Base-by-base conservation (phyloP, 768 basidiomycete species). In the Amanita fuliginea region DNA sequence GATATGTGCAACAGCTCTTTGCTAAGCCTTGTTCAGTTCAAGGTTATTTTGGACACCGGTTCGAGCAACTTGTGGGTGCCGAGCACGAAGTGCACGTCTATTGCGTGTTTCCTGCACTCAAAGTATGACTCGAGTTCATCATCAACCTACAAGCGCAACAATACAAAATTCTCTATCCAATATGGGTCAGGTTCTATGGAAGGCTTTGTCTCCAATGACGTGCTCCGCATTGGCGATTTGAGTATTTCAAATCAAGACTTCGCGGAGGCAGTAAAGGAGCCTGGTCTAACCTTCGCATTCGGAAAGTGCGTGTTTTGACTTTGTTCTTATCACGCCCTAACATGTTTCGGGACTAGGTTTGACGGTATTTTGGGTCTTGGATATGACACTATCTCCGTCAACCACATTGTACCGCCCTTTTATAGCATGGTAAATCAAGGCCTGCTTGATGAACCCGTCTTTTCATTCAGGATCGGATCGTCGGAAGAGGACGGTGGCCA, bases 151-250 rank as follows among this genome's bases (percentile, higher is more conserved):
- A 88, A 87, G 68, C 73, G 79, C 56, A 99, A 98, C 65, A 95
- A 93, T 4, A 73, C 88, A 42, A 71, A 76, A 4, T 98, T 99
- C 59, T 77, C 82, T 37, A 99, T 98, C 56, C 86, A 80, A 54
- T 98, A 98, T 61, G 96, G 96, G 11, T 86, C 91, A 26, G 96
- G 96, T 21, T 92, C 93, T 1, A 91, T 99, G 82, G 84, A 96
- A 62, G 96, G 96, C 49, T 92, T 86, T 62, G 85, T 98, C 48
- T 97, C 93, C 9, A 80, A 79, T 52, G 96, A 99, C 58, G 62
- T 60, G 3, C 67, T 98, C 44, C 62, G 64, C 6, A 92, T 99
- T 52, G 92, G 91, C 34, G 96, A 96, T 62, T 62, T 99, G 41
- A 64, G 64, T 22, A 76, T 99, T 64, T 72, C 70, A 57, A 53